Evolutionary conservation across 78 protist genomes (phyloP), one percentile per base, ranked within the genome.

Genomic region (Abeoforma whisleri): DNA sequence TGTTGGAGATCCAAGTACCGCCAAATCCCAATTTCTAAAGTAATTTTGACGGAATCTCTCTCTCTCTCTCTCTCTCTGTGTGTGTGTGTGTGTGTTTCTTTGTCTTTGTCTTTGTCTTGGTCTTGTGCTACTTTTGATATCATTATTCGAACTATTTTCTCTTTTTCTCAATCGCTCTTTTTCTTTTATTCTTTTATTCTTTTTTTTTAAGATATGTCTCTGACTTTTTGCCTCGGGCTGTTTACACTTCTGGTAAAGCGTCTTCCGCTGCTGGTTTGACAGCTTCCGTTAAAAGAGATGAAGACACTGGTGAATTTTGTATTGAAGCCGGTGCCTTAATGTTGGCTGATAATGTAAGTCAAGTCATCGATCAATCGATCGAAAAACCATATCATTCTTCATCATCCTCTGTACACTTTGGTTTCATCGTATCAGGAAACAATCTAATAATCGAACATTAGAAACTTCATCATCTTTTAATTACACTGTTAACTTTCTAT

Each of bases 271-370:
- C 98, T 0, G 98, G 98, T 93, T 80, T 98, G 37, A 98, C 99
- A 0, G 99, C 99, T 0, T 37, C 98, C 1, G 99, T 98, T 31
- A 93, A 91, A 12, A 75, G 76, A 38, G 99, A 98, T 90, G 82
- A 90, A 1, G 99, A 98, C 35, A 96, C 98, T 2, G 96, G 97
- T 32, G 99, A 99, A 88, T 96, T 94, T 36, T 89, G 91, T 38
- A 95, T 99, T 22, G 99, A 98, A 71, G 99, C 99, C 0, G 99
- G 99, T 40, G 99, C 99, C 16, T 91, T 99, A 35, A 96, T 99
- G 98, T 91, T 99, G 5, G 99, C 99, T 1, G 99, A 99, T 89
- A 96, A 97, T 75, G 91, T n/a, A n/a, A n/a, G n/a, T n/a, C n/a
- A n/a, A n/a, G n/a, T n/a, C n/a, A n/a, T n/a, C n/a, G n/a, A n/a